A percentile compares a stretch with the other conserved stretches of the same genome.
phyloP scores from a whole-genome alignment of 164 flowering plant genomes.

The Sextonia rubra region DNA sequence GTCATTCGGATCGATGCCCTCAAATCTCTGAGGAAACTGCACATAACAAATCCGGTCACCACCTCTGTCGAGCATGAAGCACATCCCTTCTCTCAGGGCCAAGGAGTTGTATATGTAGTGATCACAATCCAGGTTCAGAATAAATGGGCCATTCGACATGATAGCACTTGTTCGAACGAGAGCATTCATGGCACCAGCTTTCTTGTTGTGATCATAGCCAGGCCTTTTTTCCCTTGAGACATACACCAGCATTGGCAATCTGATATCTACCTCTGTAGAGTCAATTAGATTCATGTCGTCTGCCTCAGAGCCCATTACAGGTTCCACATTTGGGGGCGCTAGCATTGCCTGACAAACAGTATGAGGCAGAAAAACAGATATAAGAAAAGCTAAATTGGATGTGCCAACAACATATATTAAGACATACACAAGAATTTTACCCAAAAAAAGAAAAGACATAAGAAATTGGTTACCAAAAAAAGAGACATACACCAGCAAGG shows the following conservation, averaged over 20 bases:
- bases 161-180: constrained; percentile 82
- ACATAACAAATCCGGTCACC: constrained; percentile 86
- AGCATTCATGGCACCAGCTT: constrained; percentile 97
- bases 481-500: too few relatives aligned
- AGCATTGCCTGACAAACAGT: constrained; percentile 57
- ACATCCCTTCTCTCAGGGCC: constrained; percentile 93
- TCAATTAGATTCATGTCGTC: constrained; percentile 53
- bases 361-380: too few relatives aligned
- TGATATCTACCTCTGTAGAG: constrained; percentile 63
- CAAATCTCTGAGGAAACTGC: constrained; percentile 96
- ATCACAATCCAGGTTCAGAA: constrained; percentile 92
- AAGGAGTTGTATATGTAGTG: constrained; percentile 81
- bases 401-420: too few relatives aligned
- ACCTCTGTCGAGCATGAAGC: constrained; percentile 93
- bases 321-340: constrained; percentile 74
- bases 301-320: constrained; percentile 49
- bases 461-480: too few relatives aligned
- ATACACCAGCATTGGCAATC: constrained; percentile 87
- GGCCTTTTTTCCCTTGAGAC: constrained; percentile 92
- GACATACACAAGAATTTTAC: too few relatives aligned
- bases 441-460: too few relatives aligned
- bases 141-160: constrained; percentile 91
- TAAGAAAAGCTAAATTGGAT: too few relatives aligned
- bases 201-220: constrained; percentile 93
- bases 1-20: constrained; percentile 88